Evolutionary conservation across 345 rosid genomes (phyloP).

Genomic region (Turnera subulata): DNA sequence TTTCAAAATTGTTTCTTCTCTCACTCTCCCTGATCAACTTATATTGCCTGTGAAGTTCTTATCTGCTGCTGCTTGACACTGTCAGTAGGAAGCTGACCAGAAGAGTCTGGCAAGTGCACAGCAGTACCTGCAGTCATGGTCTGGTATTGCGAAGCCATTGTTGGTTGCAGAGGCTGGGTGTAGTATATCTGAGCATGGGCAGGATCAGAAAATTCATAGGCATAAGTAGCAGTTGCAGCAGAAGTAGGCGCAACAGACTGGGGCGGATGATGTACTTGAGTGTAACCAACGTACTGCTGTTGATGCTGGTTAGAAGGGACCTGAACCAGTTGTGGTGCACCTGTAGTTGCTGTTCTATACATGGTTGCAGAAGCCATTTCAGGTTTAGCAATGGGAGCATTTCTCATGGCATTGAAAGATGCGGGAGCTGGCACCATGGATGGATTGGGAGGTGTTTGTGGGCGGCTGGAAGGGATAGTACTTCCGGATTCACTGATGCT

Average conservation of each 20-base stretch:
- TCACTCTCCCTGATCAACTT: background rate
- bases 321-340: constrained; percentile 60
- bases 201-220: constrained; percentile 62
- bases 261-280: constrained; percentile 80
- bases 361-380: constrained; percentile 59
- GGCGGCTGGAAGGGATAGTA: constrained; percentile 39
- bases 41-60: constrained; percentile 53
- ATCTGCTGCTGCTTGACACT: constrained; percentile 61
- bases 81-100: constrained; percentile 48
- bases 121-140: constrained; percentile 56
- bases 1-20: constrained; percentile 69
- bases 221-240: constrained; percentile 46
- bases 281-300: constrained; percentile 70
- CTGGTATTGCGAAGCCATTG: constrained; percentile 77
- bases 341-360: constrained; percentile 54
- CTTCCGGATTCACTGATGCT: constrained; percentile 49
- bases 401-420: constrained; percentile 51
- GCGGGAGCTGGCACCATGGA: constrained; percentile 46
- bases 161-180: constrained; percentile 63
- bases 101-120: constrained; percentile 47
- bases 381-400: constrained; percentile 50
- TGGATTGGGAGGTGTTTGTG: constrained; percentile 57
- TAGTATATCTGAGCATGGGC: constrained; percentile 69
- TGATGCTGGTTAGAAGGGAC: constrained; percentile 67
- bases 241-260: constrained; percentile 60